Evolutionary conservation across 352 stramenopile genomes (phyloP), one percentile per base, ranked within the genome.

Genomic region (Phytophthora sp.): DNA sequence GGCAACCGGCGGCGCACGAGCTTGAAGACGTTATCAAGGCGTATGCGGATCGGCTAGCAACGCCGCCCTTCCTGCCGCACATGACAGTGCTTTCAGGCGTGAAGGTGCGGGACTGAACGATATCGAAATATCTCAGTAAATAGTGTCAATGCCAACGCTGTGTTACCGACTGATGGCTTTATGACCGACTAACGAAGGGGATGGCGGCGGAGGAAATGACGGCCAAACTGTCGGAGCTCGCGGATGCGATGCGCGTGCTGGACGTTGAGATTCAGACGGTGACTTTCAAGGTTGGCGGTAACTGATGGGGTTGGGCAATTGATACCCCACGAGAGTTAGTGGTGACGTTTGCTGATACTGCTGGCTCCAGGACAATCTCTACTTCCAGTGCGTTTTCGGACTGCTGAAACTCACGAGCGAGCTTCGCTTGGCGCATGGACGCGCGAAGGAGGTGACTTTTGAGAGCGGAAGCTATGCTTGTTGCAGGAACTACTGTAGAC

Each of bases 381-480:
- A 84, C 63, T 91, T 88, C 52, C 80, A 89, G 65, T 91, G 82
- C 44, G 82, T 91, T 20, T 89, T 89, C 51, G 77, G 72, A 26
- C 52, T 87, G 20, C 46, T 91, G 31, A 60, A 62, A 44, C 59
- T 85, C 38, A 77, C 69, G 26, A 61, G 63, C 20, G 69, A 80
- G 33, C 67, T 91, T 12, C 39, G n/a, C 0, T 36, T 70, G 9
- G 79, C 77, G 11, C 54, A 88, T 50, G 44, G 52, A 13, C 23
- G 45, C 12, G 69, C 80, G 23, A 85, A 84, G 44, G 56, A 87
- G 77, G 79, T 81, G 24, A 44, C 9, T 30, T 30, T 53, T 33
- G 49, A n/a, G 30, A 41, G 52, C 35, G 24, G 18, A 45, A 33
- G 23, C 7, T 8, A 13, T 46, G 39, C 39, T 46, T n/a, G 20